Conservation (phyloP, 805 yeast species). For the Saccharomyces eubayanus region DNA sequence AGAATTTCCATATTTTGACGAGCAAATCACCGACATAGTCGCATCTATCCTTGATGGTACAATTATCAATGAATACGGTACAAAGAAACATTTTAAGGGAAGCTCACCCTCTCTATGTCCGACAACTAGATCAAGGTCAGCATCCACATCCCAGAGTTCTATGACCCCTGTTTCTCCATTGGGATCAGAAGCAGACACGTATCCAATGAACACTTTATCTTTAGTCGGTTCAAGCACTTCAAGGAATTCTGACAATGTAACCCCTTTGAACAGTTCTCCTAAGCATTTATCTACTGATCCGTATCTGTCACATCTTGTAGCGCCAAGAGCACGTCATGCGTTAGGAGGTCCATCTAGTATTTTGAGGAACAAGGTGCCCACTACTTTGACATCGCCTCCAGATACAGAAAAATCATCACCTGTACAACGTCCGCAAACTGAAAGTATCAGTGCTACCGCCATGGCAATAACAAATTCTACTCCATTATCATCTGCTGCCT, state of each 20-base stretch:
- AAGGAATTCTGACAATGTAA: not conserved
- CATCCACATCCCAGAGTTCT: slow-evolving; percentile 8
- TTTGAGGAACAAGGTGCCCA: slow-evolving; percentile 1
- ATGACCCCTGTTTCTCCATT: not conserved
- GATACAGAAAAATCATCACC: slow-evolving; percentile 5
- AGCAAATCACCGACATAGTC: slow-evolving; percentile 19
- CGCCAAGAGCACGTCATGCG: slow-evolving; percentile 14
- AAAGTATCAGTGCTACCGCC: slow-evolving; percentile 2
- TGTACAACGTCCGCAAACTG: not conserved
- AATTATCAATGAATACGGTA: slow-evolving; percentile 13
- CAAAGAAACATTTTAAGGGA: slow-evolving; percentile 8
- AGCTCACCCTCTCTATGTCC: slow-evolving; percentile 10
- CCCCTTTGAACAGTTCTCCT: not conserved
- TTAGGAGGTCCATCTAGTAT: slow-evolving; percentile 6
- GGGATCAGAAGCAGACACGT: not conserved
- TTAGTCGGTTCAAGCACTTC: not conserved
- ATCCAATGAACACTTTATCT: not conserved
- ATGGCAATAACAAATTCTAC: slow-evolving; percentile 11
- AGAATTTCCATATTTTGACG: slow-evolving; percentile 19
- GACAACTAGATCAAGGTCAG: slow-evolving; percentile 5
- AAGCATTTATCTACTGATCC: slow-evolving; percentile 1
- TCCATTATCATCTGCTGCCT: slow-evolving; percentile 7
- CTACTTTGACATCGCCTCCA: slow-evolving; percentile 8
- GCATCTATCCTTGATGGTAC: slow-evolving; percentile 24
- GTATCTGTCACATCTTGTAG: slow-evolving; percentile 9